phyloP scores from a whole-genome alignment of 2,329 filamentous ascomycete species.

The Diplodia seriata region DNA sequence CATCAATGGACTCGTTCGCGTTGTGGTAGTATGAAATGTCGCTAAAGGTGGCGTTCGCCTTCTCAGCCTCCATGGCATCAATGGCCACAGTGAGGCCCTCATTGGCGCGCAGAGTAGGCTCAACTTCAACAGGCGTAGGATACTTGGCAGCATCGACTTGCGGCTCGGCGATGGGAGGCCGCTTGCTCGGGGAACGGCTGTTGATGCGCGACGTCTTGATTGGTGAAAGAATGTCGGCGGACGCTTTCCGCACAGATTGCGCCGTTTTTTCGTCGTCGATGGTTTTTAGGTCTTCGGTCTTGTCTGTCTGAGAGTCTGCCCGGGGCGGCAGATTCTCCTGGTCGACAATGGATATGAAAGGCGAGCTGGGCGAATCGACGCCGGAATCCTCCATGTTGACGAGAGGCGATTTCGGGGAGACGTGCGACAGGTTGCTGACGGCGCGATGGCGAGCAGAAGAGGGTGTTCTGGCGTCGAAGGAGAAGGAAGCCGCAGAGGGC shows the following conservation, averaged over 20 bases:
- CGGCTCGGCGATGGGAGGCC: slow-evolving; percentile 36
- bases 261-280: slow-evolving; percentile 38
- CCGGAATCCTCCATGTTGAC: slow-evolving; percentile 39
- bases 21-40: slow-evolving; percentile 38
- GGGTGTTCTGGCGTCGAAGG: slow-evolving; percentile 22
- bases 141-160: slow-evolving; percentile 33
- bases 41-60: slow-evolving; percentile 35
- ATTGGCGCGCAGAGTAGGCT: slow-evolving; percentile 46
- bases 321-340: slow-evolving; percentile 45
- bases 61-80: slow-evolving; percentile 43
- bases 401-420: slow-evolving; percentile 28
- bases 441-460: slow-evolving; percentile 24
- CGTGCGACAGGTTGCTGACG: slow-evolving; percentile 19
- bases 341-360: slow-evolving; percentile 56
- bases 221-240: slow-evolving; percentile 43
- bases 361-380: slow-evolving; percentile 55
- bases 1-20: slow-evolving; percentile 36
- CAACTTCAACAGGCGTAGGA: slow-evolving; percentile 34
- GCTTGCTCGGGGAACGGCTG: slow-evolving; percentile 31
- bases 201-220: slow-evolving; percentile 42
- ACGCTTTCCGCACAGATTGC: slow-evolving; percentile 44
- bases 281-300: slow-evolving; percentile 24
- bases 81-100: slow-evolving; percentile 49
- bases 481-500: slow-evolving; percentile 20
- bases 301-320: slow-evolving; percentile 31